phyloP scores from a whole-genome alignment of 2,329 filamentous ascomycete genomes.

The Aspergillus sp. region DNA sequence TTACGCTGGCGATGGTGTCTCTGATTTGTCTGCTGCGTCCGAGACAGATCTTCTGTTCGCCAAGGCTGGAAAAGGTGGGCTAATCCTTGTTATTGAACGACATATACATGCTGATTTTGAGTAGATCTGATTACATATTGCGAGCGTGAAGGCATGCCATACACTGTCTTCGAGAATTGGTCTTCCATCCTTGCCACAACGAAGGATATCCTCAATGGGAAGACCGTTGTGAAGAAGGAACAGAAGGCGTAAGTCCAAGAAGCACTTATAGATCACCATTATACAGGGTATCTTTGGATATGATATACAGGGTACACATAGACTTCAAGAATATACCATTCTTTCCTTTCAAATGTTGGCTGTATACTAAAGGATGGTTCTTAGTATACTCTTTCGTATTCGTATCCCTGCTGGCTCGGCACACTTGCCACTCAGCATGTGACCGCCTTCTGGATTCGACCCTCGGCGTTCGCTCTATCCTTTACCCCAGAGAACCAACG shows the following conservation, averaged over 20 bases:
- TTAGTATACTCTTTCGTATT: neutral
- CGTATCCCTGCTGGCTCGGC: neutral
- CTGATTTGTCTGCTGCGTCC: slow-evolving; percentile 85
- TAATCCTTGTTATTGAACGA: slow-evolving; percentile 10
- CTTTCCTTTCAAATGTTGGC: neutral
- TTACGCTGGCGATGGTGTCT: slow-evolving; percentile 94
- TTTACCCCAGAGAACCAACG: slow-evolving; percentile 21
- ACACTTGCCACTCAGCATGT: slow-evolving; percentile 21
- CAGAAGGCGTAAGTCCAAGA: slow-evolving; percentile 42
- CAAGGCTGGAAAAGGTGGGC: slow-evolving; percentile 81
- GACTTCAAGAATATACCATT: neutral
- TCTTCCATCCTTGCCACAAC: slow-evolving; percentile 75
- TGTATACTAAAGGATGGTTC: neutral
- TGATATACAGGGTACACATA: slow-evolving; percentile 2
- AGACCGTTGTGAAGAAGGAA: slow-evolving; percentile 71
- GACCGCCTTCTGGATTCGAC: slow-evolving; percentile 33
- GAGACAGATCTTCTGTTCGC: slow-evolving; percentile 95
- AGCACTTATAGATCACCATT: neutral
- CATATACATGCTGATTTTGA: slow-evolving; percentile 20
- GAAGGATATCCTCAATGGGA: slow-evolving; percentile 75
- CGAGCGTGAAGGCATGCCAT: slow-evolving; percentile 80
- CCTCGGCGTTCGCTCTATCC: slow-evolving; percentile 3
- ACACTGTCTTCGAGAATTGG: slow-evolving; percentile 87
- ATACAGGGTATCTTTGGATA: slow-evolving; percentile 1
- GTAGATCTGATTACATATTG: slow-evolving; percentile 86